These are phyloP conservation scores for Blastomyces emzantsi DNA, from an alignment of 2,329 filamentous ascomycete species.

Conservation along the genomic window DNA sequence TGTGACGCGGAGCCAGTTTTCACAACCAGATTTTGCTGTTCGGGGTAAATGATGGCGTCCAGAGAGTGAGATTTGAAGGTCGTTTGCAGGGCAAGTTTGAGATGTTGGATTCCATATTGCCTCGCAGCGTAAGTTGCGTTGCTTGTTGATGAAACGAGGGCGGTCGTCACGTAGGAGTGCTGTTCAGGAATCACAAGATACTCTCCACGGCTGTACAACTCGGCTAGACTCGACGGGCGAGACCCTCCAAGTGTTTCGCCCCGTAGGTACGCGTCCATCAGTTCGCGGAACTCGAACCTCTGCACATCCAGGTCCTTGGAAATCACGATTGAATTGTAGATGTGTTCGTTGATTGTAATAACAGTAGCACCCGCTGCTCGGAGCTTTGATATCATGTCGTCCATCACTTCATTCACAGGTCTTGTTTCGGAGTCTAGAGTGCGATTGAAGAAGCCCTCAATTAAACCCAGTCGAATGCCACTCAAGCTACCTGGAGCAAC, in stretches of 20 bases:
- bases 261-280: constrained; percentile 48
- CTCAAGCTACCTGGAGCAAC: constrained; percentile 28
- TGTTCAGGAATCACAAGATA: constrained; percentile 54
- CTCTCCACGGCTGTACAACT: constrained; percentile 43
- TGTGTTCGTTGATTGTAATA: constrained; percentile 40
- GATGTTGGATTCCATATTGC: constrained; percentile 42
- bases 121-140: constrained; percentile 44
- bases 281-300: constrained; percentile 50
- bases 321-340: constrained; percentile 48
- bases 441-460: constrained; percentile 52
- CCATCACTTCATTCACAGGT: constrained; percentile 49
- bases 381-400: constrained; percentile 40
- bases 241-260: constrained; percentile 21
- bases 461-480: constrained; percentile 41
- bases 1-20: constrained; percentile 49
- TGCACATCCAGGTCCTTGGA: constrained; percentile 48
- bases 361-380: constrained; percentile 43
- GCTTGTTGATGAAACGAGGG: constrained; percentile 44
- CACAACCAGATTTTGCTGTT: constrained; percentile 56
- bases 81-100: constrained; percentile 43
- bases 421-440: constrained; percentile 45
- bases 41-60: constrained; percentile 54
- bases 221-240: constrained; percentile 34
- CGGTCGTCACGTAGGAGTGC: constrained; percentile 46
- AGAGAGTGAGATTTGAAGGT: constrained; percentile 45